Conservation (phyloP, 2,329 filamentous ascomycete species). For the Cercospora beticola region DNA sequence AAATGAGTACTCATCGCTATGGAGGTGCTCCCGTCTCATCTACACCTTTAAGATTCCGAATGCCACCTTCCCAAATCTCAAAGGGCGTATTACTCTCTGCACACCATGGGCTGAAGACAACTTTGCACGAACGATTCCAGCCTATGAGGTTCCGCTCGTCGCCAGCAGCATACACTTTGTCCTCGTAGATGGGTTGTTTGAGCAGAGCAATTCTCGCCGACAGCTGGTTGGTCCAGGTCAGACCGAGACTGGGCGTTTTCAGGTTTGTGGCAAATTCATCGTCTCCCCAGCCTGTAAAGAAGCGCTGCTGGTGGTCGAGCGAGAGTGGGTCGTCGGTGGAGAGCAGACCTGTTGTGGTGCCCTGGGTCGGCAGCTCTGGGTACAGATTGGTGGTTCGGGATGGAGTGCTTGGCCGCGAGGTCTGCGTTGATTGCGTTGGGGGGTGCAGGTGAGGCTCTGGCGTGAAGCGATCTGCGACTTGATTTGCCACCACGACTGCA, state of each 20-base stretch:
- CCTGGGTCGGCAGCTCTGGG: background rate
- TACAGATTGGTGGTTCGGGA: slow-evolving; percentile 4
- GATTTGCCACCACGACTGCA: slow-evolving; percentile 89
- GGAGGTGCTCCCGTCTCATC: background rate
- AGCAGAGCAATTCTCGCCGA: slow-evolving; percentile 78
- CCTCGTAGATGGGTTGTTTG: slow-evolving; percentile 60
- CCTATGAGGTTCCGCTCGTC: slow-evolving; percentile 50
- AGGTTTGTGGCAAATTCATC: slow-evolving; percentile 46
- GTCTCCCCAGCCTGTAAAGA: slow-evolving; percentile 95
- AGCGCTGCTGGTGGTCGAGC: slow-evolving; percentile 86
- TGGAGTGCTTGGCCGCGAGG: slow-evolving; percentile 25
- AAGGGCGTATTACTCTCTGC: slow-evolving; percentile 64
- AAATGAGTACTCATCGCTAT: background rate
- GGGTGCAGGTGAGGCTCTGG: slow-evolving; percentile 16
- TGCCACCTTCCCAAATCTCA: slow-evolving; percentile 69
- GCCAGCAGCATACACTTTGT: slow-evolving; percentile 43
- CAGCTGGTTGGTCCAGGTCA: slow-evolving; percentile 90
- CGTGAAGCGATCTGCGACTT: slow-evolving; percentile 84
- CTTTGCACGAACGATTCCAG: slow-evolving; percentile 77
- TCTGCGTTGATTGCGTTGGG: slow-evolving; percentile 22
- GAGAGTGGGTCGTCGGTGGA: slow-evolving; percentile 59
- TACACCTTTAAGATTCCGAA: slow-evolving; percentile 20
- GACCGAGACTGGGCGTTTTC: slow-evolving; percentile 83
- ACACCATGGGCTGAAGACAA: slow-evolving; percentile 84
- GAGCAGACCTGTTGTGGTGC: slow-evolving; percentile 35